phyloP scores from a whole-genome alignment of 2,329 filamentous ascomycete species.

The Sporothrix pseudoabietina region DNA sequence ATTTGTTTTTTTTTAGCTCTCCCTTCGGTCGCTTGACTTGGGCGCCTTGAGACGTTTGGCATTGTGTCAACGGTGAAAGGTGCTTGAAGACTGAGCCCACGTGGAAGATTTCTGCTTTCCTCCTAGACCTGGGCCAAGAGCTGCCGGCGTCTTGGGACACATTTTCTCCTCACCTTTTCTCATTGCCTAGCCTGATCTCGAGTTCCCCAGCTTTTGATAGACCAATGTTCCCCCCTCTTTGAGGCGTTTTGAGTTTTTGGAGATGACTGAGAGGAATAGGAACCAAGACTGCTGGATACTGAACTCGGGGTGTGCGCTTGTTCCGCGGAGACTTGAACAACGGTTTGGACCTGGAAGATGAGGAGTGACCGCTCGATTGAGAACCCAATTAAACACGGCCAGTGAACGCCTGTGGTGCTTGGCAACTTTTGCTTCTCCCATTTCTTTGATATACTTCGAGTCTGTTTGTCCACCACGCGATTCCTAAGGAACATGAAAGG shows the following conservation, averaged over 20 bases:
- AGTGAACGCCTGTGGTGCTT: slow-evolving; percentile 3
- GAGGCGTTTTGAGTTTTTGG: background rate
- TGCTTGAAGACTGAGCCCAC: slow-evolving; percentile 13
- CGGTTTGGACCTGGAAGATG: background rate
- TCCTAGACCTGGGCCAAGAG: background rate
- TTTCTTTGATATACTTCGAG: background rate
- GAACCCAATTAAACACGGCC: background rate
- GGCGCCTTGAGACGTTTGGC: background rate
- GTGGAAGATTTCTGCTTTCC: background rate
- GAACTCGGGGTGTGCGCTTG: background rate
- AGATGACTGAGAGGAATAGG: background rate
- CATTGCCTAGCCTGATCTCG: background rate
- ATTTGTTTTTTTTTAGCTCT: too few species aligned
- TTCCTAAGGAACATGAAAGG: background rate
- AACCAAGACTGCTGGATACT: background rate
- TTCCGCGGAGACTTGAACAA: slow-evolving; percentile 5
- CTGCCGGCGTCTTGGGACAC: background rate
- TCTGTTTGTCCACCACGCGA: background rate
- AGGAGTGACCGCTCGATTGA: too few species aligned
- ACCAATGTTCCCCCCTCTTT: background rate
- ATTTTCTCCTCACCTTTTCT: background rate
- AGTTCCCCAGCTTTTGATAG: background rate
- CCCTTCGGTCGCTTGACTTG: background rate
- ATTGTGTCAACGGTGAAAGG: background rate
- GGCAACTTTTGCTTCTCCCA: background rate